phyloP scores from a whole-genome alignment of 2,329 filamentous ascomycete species.

The Teratosphaeria destructans region DNA sequence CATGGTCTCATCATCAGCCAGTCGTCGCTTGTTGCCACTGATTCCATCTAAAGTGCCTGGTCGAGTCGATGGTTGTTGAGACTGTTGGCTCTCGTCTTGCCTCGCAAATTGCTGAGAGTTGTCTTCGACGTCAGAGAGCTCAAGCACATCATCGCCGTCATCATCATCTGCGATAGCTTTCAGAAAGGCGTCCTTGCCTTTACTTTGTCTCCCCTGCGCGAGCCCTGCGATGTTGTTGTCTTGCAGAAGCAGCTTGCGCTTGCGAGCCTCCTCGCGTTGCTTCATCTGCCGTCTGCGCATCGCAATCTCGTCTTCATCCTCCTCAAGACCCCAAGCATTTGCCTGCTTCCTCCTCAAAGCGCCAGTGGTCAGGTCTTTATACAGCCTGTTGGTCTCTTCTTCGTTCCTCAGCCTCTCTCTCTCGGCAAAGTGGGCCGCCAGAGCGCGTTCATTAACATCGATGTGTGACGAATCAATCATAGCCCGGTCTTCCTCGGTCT shows the following conservation, averaged over 20 bases:
- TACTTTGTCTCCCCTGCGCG: conserved; percentile 38
- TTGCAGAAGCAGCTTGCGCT: conserved; percentile 76
- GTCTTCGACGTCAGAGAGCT: conserved; percentile 50
- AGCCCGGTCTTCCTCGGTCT: conserved; percentile 62
- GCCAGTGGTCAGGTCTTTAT: conserved; percentile 86
- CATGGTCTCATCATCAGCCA: conserved; percentile 7
- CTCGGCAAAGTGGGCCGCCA: conserved; percentile 80
- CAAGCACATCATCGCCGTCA: conserved; percentile 49
- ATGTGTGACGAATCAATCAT: conserved; percentile 82
- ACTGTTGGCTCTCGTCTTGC: conserved; percentile 15
- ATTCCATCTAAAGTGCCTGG: conserved; percentile 14
- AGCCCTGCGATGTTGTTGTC: conserved; percentile 89
- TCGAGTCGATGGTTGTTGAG: conserved; percentile 9
- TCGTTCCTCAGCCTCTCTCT: conserved; percentile 72
- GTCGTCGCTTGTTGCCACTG: conserved; percentile 21
- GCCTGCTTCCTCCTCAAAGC: conserved; percentile 70
- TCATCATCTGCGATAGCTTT: conserved; percentile 69
- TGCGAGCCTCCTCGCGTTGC: conserved; percentile 77
- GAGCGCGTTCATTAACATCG: conserved; percentile 65
- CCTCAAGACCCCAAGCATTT: conserved; percentile 58
- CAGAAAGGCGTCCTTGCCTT: conserved; percentile 74
- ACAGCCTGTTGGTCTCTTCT: conserved; percentile 79
- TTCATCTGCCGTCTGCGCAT: conserved; percentile 71
- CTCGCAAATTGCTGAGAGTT: conserved; percentile 32
- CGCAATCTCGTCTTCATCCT: conserved; percentile 74